phyloP scores from a whole-genome alignment of 768 basidiomycete species.

The Lentinula raphanica region DNA sequence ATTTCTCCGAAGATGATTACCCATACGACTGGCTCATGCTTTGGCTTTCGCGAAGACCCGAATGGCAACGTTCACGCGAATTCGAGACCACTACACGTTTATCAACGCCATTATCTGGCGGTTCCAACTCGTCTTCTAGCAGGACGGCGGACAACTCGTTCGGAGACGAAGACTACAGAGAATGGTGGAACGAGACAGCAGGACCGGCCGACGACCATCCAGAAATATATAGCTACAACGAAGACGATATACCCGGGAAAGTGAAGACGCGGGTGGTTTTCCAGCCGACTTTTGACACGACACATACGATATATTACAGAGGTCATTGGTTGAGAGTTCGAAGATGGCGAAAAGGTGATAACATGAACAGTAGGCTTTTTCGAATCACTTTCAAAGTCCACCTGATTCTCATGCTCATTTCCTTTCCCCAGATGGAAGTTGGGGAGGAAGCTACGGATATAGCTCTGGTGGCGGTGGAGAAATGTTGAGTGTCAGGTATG shows the following conservation, averaged over 20 bases:
- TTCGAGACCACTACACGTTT: slow-evolving; percentile 84
- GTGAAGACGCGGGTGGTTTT: slow-evolving; percentile 79
- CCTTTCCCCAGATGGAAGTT: not conserved
- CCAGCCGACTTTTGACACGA: slow-evolving; percentile 84
- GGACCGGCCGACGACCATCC: not conserved
- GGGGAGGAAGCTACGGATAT: slow-evolving; percentile 1
- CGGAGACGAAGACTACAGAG: slow-evolving; percentile 46
- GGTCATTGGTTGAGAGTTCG: slow-evolving; percentile 81
- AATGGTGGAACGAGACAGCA: slow-evolving; percentile 6
- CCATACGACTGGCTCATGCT: slow-evolving; percentile 91
- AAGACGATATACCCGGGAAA: slow-evolving; percentile 47
- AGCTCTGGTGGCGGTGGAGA: slow-evolving; percentile 53
- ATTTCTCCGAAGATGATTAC: slow-evolving; percentile 87
- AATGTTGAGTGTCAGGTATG: slow-evolving; percentile 71
- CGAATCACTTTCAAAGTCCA: not conserved
- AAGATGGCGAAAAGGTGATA: slow-evolving; percentile 61
- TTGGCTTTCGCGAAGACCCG: slow-evolving; percentile 78
- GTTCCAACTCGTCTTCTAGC: slow-evolving; percentile 26
- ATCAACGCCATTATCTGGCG: slow-evolving; percentile 45
- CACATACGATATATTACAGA: slow-evolving; percentile 83
- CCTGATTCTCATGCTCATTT: not conserved
- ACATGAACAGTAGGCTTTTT: not conserved
- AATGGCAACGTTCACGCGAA: slow-evolving; percentile 86
- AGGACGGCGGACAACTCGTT: slow-evolving; percentile 51
- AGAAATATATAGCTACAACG: slow-evolving; percentile 35